phyloP scores from a whole-genome alignment of 257 asterid species.

The Rauvolfia tetraphylla region DNA sequence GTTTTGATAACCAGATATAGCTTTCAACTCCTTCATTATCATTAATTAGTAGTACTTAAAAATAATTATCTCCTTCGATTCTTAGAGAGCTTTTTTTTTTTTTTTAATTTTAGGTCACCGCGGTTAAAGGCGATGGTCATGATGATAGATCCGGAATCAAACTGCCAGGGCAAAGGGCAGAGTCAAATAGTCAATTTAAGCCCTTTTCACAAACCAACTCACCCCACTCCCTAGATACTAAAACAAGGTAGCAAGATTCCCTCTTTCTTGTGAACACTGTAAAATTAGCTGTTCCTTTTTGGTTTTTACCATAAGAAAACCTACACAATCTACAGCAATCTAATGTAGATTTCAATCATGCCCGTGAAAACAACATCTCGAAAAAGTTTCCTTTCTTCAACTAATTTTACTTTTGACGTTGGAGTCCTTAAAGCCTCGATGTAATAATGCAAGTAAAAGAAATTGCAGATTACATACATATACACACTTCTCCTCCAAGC shows the following conservation, averaged over 20 bases:
- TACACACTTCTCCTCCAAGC: too few relatives aligned
- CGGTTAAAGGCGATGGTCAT: neutral
- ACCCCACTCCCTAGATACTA: neutral
- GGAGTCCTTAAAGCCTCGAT: neutral
- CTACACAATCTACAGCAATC: neutral
- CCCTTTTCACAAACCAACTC: neutral
- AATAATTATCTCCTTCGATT: neutral
- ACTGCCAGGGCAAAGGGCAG: neutral
- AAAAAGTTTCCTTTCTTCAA: neutral
- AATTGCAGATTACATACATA: too few relatives aligned
- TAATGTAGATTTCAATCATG: constrained; percentile 2
- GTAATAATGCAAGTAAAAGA: neutral
- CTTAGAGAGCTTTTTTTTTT: neutral
- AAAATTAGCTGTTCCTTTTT: neutral
- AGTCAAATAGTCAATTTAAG: neutral
- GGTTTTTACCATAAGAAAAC: neutral
- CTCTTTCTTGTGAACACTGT: neutral
- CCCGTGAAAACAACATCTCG: constrained; percentile 7
- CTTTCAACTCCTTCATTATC: too few relatives aligned
- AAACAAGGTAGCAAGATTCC: neutral
- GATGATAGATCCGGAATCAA: neutral
- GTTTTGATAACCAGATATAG: too few relatives aligned
- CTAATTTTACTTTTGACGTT: constrained; percentile 6
- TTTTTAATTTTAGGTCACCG: too few relatives aligned
- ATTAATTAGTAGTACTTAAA: neutral